Conservation (phyloP, 1,284 basidiomycete species). For the Sporisorium graminicola region DNA sequence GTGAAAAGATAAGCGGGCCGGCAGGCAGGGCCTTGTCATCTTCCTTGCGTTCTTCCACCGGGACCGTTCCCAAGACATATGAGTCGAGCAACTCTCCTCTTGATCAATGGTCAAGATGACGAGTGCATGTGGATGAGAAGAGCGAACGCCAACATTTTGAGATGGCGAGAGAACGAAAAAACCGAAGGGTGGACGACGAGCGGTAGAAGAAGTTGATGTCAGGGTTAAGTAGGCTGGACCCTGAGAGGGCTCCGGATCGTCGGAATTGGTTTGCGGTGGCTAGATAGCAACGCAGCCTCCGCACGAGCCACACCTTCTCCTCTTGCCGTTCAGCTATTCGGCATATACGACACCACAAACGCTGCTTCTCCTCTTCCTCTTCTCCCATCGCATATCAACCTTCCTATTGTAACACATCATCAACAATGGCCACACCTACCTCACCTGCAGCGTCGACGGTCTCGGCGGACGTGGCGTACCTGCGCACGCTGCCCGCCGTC, state of each 20-base stretch:
- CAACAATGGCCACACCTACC: neutral
- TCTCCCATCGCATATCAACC: neutral
- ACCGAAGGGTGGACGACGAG: no score
- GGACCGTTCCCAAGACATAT: no score
- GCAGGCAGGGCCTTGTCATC: no score
- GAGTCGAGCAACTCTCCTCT: no score
- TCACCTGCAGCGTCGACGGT: conserved; percentile 9
- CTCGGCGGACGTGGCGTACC: conserved; percentile 70
- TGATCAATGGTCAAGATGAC: no score
- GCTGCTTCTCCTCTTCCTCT: neutral
- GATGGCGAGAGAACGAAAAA: no score
- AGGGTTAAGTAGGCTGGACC: conserved; percentile 30
- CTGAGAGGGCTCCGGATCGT: conserved; percentile 33
- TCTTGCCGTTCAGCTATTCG: no score
- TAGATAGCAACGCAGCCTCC: neutral
- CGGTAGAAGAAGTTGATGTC: no score
- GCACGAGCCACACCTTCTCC: conserved; percentile 28
- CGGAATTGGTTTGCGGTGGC: conserved; percentile 7
- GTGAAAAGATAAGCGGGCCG: neutral
- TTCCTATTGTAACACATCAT: neutral
- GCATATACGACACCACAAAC: no score
- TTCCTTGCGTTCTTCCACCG: no score
- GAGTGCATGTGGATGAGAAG: no score
- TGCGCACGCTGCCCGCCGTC: conserved; percentile 87
- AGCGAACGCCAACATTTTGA: no score